Evolutionary conservation across 2,329 filamentous ascomycete species (phyloP).

Genomic region (Pseudocercospora macadamiae): DNA sequence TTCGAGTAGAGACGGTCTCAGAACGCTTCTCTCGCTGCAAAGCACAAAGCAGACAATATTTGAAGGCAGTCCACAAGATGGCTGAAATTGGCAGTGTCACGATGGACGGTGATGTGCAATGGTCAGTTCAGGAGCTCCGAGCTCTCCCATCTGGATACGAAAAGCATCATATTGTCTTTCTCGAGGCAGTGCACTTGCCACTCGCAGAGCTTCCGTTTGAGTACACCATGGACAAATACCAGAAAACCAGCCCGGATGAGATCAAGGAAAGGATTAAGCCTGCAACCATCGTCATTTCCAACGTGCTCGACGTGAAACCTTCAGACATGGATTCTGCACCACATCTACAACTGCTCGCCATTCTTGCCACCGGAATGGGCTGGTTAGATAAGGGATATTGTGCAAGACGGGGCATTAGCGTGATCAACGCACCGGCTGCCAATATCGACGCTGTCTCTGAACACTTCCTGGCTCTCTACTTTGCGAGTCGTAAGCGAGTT

Average conservation of each 20-base stretch:
- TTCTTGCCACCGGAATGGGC: conserved; percentile 28
- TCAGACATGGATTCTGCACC: conserved; percentile 28
- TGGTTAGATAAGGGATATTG: conserved; percentile 30
- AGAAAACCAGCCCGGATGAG: conserved; percentile 36
- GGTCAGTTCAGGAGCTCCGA: conserved; percentile 21
- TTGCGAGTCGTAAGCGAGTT: conserved; percentile 25
- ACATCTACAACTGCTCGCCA: conserved; percentile 23
- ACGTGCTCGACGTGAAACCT: conserved; percentile 24
- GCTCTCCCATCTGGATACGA: conserved; percentile 23
- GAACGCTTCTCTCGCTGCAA: too few species aligned
- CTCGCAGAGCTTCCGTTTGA: conserved; percentile 22
- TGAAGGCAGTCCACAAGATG: neutral
- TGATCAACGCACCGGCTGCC: conserved; percentile 23
- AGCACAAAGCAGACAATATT: too few species aligned
- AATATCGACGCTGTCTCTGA: conserved; percentile 29
- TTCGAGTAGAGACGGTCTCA: too few species aligned
- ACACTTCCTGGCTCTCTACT: conserved; percentile 25
- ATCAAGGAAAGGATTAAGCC: conserved; percentile 26
- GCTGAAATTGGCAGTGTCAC: neutral
- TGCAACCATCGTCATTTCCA: conserved; percentile 28
- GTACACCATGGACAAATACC: conserved; percentile 25
- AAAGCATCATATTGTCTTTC: conserved; percentile 29
- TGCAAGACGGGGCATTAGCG: conserved; percentile 19
- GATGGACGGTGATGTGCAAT: neutral
- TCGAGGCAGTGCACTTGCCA: conserved; percentile 26